Conservation (phyloP, 2,329 filamentous ascomycete species). For the Colletotrichum spinosum region DNA sequence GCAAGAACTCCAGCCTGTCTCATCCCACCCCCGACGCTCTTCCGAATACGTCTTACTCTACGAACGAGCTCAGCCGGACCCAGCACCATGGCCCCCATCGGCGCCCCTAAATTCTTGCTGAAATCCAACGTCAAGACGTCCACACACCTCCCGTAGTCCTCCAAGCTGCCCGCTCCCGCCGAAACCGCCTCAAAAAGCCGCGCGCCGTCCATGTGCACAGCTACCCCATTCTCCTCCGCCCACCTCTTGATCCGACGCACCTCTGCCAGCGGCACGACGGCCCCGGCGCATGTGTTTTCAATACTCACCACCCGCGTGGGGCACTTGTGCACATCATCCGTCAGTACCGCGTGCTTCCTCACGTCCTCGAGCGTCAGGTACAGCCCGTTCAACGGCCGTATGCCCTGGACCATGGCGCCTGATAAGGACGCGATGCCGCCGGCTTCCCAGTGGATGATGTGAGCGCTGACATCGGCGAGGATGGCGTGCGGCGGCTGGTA, state of each 20-base stretch:
- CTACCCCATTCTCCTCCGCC: slow-evolving; percentile 61
- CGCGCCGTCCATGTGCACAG: slow-evolving; percentile 64
- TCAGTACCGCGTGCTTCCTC: slow-evolving; percentile 45
- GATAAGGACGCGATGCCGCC: slow-evolving; percentile 70
- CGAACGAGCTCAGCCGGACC: slow-evolving; percentile 66
- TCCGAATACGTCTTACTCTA: slow-evolving; percentile 80
- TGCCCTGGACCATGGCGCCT: slow-evolving; percentile 70
- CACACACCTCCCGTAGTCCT: slow-evolving; percentile 57
- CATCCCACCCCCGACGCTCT: slow-evolving; percentile 83
- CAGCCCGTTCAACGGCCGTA: slow-evolving; percentile 50
- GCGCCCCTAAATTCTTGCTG: slow-evolving; percentile 65
- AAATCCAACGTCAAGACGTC: slow-evolving; percentile 71
- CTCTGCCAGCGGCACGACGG: slow-evolving; percentile 77
- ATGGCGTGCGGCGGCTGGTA: slow-evolving; percentile 77
- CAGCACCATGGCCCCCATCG: slow-evolving; percentile 61
- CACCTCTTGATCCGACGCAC: slow-evolving; percentile 72
- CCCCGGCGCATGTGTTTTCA: slow-evolving; percentile 62
- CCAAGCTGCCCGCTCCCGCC: slow-evolving; percentile 54
- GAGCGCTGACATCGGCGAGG: slow-evolving; percentile 74
- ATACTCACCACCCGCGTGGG: slow-evolving; percentile 55
- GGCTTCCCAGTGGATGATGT: slow-evolving; percentile 72
- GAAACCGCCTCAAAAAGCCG: slow-evolving; percentile 64
- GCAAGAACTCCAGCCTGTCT: slow-evolving; percentile 82
- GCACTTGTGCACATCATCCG: slow-evolving; percentile 56
- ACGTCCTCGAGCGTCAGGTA: slow-evolving; percentile 58